These are phyloP conservation scores for Cryomyces antarcticus DNA, from an alignment of 495 filamentous ascomycete species.

Conservation along the genomic window DNA sequence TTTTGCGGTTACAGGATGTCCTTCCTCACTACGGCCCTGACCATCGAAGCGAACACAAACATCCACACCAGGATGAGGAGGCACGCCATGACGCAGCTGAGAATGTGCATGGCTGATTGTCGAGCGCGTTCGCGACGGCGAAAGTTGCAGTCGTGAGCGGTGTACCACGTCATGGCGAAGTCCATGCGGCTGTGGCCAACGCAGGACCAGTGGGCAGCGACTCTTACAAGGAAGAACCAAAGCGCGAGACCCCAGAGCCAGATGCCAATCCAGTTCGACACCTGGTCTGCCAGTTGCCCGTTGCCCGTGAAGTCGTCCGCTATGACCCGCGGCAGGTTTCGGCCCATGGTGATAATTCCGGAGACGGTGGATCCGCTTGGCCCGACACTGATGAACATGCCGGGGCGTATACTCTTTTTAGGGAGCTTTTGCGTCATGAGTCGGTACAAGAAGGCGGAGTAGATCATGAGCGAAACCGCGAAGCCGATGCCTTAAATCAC, in stretches of 20 bases:
- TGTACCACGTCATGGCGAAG: conserved; percentile 75
- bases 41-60: conserved; percentile 49
- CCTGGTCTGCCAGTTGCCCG: conserved; percentile 30
- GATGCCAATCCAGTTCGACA: conserved; percentile 40
- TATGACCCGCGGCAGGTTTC: conserved; percentile 23
- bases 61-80: conserved; percentile 47
- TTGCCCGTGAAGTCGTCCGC: conserved; percentile 34
- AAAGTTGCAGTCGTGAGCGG: conserved; percentile 12
- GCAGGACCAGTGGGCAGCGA: conserved; percentile 57
- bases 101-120: conserved; percentile 39
- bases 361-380: conserved; percentile 62
- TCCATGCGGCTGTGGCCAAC: conserved; percentile 36
- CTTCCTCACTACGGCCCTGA: conserved; percentile 39
- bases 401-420: conserved; percentile 51
- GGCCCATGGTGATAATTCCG: conserved; percentile 41
- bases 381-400: conserved; percentile 72
- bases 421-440: conserved; percentile 86
- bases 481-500: conserved; percentile 71
- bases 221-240: conserved; percentile 71
- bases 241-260: conserved; percentile 75
- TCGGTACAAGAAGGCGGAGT: conserved; percentile 67
- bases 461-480: conserved; percentile 68
- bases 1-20: conserved; percentile 56
- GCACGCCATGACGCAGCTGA: conserved; percentile 44
- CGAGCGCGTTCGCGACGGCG: conserved; percentile 26